Evolutionary conservation across 208 protist species (phyloP), one percentile per base, ranked within the genome.

Genomic region (Leishmania arabica): DNA sequence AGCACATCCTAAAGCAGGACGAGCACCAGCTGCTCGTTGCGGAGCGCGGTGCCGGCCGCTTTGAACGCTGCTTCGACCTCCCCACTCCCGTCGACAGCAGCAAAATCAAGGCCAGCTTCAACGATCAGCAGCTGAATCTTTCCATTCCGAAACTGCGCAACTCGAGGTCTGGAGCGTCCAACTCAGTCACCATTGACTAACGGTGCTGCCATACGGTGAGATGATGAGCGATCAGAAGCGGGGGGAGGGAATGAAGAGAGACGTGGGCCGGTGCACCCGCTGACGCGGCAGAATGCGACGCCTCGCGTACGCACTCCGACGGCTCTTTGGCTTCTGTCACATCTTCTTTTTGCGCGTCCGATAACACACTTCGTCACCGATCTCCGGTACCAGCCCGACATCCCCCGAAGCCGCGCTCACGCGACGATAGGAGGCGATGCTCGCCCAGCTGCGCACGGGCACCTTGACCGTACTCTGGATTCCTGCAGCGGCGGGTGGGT

Each of bases 41-140:
- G 3, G 93, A 97, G 84, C 92, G 93, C 66, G 89, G 88, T 1
- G 49, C 54, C 60, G 91, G 92, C 24, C 81, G 88, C 27, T 97
- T 97, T 77, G 89, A 95, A 82, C 91, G 93, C 45, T 97, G 93
- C 83, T 87, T 97, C 56, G 85, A 92, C 11, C 79, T 97, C 31
- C 87, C 87, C 7, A 71, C 84, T 13, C 66, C 56, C 8, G 47
- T 95, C 51, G 85, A 84, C 19, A 82, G 89, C 66, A 54, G 70
- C 17, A 79, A 73, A 7, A 77, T 97, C 31, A 88, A 90, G 80
- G 93, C 93, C 8, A 86, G 40, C n/a, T 88, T 94, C 70, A 83
- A 74, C 11, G 78, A 95, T 76, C n/a, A 84, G 1, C 84, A 89
- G 62, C 92, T 97, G 11, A 80, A 75, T 3, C 84, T 97, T 27